Conservation (phyloP, 2,329 filamentous ascomycete species). For the Alternaria brassicicola region DNA sequence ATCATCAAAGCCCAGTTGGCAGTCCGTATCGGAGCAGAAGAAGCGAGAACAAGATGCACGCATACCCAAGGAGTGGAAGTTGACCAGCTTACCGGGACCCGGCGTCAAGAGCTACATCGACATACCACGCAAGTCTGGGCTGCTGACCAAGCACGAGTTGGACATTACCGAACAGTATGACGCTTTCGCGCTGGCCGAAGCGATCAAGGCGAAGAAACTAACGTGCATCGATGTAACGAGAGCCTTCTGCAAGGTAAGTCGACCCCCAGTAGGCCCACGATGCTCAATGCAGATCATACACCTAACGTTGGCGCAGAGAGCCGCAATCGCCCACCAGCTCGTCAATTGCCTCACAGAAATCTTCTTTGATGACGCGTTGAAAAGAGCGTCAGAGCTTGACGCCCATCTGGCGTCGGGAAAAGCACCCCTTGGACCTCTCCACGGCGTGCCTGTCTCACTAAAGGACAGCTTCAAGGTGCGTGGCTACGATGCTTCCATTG, state of each 20-base stretch:
- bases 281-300: not conserved
- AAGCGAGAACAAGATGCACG: conserved; percentile 49
- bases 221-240: conserved; percentile 48
- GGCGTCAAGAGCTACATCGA: conserved; percentile 47
- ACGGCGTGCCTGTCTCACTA: conserved; percentile 56
- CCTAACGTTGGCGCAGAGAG: conserved; percentile 40
- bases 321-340: conserved; percentile 55
- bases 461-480: conserved; percentile 59
- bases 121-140: conserved; percentile 59
- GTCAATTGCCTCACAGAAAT: conserved; percentile 53
- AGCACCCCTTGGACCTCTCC: conserved; percentile 53
- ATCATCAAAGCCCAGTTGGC: conserved; percentile 41
- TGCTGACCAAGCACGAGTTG: conserved; percentile 59
- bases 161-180: conserved; percentile 63
- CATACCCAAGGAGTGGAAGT: conserved; percentile 55
- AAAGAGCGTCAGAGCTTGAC: conserved; percentile 48
- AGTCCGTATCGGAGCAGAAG: conserved; percentile 51
- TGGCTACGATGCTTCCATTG: conserved; percentile 53
- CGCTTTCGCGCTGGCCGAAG: conserved; percentile 49
- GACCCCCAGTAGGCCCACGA: not conserved
- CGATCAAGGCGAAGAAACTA: conserved; percentile 43
- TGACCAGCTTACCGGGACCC: conserved; percentile 34
- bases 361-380: conserved; percentile 45
- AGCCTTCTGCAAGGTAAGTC: conserved; percentile 53
- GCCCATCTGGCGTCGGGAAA: conserved; percentile 48